Evolutionary conservation across 805 yeast species (phyloP).

Genomic region (Candida ficus): DNA sequence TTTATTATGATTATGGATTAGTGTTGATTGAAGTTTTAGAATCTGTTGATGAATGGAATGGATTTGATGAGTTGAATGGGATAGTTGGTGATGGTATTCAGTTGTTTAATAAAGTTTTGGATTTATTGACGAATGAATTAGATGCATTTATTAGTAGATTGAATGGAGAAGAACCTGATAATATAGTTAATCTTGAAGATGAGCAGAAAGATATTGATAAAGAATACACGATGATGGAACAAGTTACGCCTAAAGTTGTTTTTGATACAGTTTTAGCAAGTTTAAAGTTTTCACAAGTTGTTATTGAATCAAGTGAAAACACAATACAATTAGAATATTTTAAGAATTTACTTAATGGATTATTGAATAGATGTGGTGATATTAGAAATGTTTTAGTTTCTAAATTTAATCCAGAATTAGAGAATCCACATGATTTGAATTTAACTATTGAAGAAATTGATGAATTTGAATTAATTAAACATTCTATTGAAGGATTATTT

Average conservation of each 20-base stretch:
- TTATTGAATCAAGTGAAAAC: slow-evolving; percentile 12
- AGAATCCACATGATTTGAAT: slow-evolving; percentile 6
- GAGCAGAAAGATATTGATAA: slow-evolving; percentile 14
- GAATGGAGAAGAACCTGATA: slow-evolving; percentile 13
- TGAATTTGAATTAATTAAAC: slow-evolving; percentile 12
- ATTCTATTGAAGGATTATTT: slow-evolving; percentile 10
- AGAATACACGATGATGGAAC: slow-evolving; percentile 21
- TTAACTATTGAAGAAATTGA: slow-evolving; percentile 9
- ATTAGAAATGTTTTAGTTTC: neutral
- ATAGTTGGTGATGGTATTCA: slow-evolving; percentile 5
- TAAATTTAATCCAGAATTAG: slow-evolving; percentile 3
- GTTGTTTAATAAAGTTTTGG: slow-evolving; percentile 10
- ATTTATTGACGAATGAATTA: slow-evolving; percentile 17
- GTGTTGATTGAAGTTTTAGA: slow-evolving; percentile 16
- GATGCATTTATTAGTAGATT: slow-evolving; percentile 15
- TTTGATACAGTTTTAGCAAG: slow-evolving; percentile 16
- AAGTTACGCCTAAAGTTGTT: slow-evolving; percentile 20
- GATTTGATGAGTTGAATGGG: slow-evolving; percentile 12
- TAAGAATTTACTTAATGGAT: neutral
- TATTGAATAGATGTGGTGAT: neutral
- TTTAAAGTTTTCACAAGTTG: slow-evolving; percentile 10
- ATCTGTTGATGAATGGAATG: slow-evolving; percentile 2
- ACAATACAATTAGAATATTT: slow-evolving; percentile 8
- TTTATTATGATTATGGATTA: slow-evolving; percentile 20
- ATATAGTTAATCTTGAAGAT: slow-evolving; percentile 7